A percentile compares a stretch with the other conserved stretches of the same genome.
phyloP scores from a whole-genome alignment of 2,329 filamentous ascomycete genomes.

The Lasiodiplodia gonubiensis region DNA sequence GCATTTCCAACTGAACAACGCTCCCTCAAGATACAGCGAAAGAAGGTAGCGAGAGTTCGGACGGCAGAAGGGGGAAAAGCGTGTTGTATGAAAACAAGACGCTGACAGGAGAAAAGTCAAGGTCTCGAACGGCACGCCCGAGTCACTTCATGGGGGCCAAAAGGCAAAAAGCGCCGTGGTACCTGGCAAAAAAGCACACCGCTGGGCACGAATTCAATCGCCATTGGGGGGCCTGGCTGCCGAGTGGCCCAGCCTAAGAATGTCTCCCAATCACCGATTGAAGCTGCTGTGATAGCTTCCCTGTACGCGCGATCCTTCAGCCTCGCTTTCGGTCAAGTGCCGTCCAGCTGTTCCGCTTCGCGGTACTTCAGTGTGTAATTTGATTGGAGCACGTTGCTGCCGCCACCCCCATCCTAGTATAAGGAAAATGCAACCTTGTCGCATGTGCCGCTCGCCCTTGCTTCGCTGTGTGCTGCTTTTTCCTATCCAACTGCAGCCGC shows the following conservation, averaged over 20 bases:
- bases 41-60: background rate
- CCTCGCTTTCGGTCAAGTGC: background rate
- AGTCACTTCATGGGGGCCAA: constrained; percentile 25
- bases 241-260: background rate
- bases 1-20: background rate
- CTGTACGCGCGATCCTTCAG: background rate
- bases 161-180: constrained; percentile 1
- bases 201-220: background rate
- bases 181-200: background rate
- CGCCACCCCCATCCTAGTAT: background rate
- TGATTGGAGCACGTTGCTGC: background rate
- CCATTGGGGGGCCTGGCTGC: background rate
- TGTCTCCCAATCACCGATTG: background rate
- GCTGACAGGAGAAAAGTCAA: constrained; percentile 11
- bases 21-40: background rate
- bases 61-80: background rate
- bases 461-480: background rate
- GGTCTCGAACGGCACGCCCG: background rate
- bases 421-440: background rate
- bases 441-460: background rate
- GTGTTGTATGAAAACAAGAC: background rate
- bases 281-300: background rate
- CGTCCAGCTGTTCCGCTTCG: background rate
- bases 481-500: background rate
- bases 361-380: background rate